Percentiles rank a stretch among this genome's conserved stretches.
Conservation (phyloP, 108 stramenopile genomes). For the Pseudonitzschia multistriata region DNA sequence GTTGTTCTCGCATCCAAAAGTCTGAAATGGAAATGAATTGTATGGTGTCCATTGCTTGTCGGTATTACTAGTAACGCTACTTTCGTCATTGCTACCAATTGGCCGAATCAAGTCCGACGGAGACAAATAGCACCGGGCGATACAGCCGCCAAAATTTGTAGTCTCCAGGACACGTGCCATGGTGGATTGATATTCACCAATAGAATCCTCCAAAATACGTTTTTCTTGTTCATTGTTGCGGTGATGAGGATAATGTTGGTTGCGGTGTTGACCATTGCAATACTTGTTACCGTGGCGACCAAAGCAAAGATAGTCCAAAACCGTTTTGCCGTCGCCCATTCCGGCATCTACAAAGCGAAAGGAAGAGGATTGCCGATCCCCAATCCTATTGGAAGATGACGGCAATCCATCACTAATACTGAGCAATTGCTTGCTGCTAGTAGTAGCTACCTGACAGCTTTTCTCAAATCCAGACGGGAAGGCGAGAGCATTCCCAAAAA, state of each 20-base stretch:
- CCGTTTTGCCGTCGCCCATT: not conserved
- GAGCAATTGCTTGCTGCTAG: not conserved
- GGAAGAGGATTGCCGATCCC: not conserved
- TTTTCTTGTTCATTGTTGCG: not conserved
- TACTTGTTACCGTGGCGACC: not conserved
- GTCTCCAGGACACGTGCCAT: not conserved
- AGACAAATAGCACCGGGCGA: not conserved
- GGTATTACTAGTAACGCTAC: not conserved
- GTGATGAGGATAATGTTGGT: not conserved
- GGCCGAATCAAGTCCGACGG: too few relatives aligned
- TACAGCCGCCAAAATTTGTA: conserved; percentile 22
- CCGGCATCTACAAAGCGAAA: not conserved
- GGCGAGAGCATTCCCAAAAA: not conserved
- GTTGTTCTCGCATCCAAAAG: not conserved
- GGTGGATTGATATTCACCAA: conserved; percentile 17
- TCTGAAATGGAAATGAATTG: not conserved
- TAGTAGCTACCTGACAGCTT: not conserved
- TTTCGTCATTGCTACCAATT: too few relatives aligned
- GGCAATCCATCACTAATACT: too few relatives aligned
- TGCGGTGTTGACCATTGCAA: not conserved
- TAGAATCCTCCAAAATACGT: conserved; percentile 26
- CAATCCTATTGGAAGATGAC: too few relatives aligned
- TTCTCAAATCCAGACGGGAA: conserved; percentile 5
- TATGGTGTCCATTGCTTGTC: not conserved
- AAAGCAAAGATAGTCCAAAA: not conserved